phyloP scores from a whole-genome alignment of 805 yeast genomes.

The Barnettozyma botsteinii region DNA sequence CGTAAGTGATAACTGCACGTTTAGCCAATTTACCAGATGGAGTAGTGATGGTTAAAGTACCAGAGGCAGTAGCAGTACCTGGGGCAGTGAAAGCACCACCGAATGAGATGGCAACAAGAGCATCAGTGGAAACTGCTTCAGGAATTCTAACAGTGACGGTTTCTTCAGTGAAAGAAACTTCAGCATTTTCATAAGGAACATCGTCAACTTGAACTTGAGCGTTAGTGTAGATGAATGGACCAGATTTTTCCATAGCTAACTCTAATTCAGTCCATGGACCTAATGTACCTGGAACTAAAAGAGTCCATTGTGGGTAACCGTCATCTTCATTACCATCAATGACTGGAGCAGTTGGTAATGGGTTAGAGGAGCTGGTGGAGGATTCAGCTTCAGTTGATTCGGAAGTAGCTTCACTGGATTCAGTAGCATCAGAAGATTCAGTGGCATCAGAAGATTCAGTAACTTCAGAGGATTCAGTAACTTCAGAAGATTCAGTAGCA shows the following conservation, averaged over 20 bases:
- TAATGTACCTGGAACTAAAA: constrained; percentile 2
- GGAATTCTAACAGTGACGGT: not conserved
- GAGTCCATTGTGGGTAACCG: constrained; percentile 1
- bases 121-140: constrained; percentile 14
- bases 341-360: not conserved
- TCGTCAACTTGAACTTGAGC: constrained; percentile 10
- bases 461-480: constrained; percentile 3
- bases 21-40: constrained; percentile 9
- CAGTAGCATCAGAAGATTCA: constrained; percentile 9
- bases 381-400: not conserved
- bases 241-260: not conserved
- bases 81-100: constrained; percentile 7
- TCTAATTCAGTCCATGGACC: constrained; percentile 4
- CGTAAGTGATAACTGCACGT: constrained; percentile 12
- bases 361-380: not conserved
- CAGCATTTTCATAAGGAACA: not conserved
- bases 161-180: not conserved
- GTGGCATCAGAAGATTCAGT: constrained; percentile 8
- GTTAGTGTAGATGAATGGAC: constrained; percentile 1
- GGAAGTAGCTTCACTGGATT: not conserved
- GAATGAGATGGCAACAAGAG: not conserved
- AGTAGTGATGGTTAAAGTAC: constrained; percentile 7
- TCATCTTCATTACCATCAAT: not conserved
- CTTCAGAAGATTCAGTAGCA: constrained; percentile 9
- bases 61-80: constrained; percentile 5